Evolutionary conservation across 495 filamentous ascomycete species (phyloP), one percentile per base, ranked within the genome.

Genomic region (Astrothelium subdiscretum): DNA sequence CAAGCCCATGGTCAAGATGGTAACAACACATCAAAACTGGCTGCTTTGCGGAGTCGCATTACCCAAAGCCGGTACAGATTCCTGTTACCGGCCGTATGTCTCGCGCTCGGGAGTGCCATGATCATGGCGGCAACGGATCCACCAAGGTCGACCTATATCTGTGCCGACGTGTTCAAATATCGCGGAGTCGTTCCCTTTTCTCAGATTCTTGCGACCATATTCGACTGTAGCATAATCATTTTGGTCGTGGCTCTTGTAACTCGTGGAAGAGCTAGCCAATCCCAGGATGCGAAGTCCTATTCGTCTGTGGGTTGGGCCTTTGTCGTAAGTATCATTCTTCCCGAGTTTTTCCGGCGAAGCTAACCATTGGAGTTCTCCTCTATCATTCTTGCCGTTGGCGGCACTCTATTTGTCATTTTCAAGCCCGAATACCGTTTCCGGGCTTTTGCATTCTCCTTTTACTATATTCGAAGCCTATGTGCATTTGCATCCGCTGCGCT

Each of bases 121-220:
- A 62, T 58, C 2, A 52, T 66, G 10, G 18, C 26, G 8, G 63
- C 61, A 18, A 35, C 64, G 6, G 54, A 20, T 15, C 27, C 15
- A 6, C 63, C 68, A 20, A 59, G 44, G 2, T 72, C 72, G 20
- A 69, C 67, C 3, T 69, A 65, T 48, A 70, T 74, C 10, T 74
- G 72, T 57, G 65, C 72, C 8, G 51, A 64, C 12, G 40, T 62
- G 11, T 59, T 70, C 32, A 32, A 32, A 3, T 40, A 68, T 58
- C 27, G 32, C 27, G 59, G 60, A 43, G 26, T 59, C 13, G 29
- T 68, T 5, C 70, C 69, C 2, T 43, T 59, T 32, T 24, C 72
- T 32, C 70, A 71, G 52, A 42, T 48, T n/a, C 31, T 66, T 15
- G 69, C 65, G 38, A 64, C 62, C 12, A 22, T 62, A 4, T 26